These are phyloP conservation scores for Fraxinus albicans DNA, from an alignment of 305 asterid genomes.

Conservation along the genomic window DNA sequence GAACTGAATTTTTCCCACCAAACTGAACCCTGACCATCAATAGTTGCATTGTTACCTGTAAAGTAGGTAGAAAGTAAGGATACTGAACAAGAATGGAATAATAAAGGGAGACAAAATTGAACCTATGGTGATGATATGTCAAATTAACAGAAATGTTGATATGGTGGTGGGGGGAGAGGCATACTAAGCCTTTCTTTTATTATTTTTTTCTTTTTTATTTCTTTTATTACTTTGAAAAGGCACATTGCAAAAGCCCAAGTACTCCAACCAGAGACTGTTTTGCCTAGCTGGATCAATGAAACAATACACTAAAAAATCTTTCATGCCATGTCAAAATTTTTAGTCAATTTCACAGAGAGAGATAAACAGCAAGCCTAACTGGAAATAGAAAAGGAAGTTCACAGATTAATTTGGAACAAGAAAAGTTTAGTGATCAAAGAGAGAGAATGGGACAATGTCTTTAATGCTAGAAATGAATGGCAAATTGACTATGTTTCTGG, in stretches of 20 bases:
- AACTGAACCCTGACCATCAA: constrained; percentile 89
- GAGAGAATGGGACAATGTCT: background rate
- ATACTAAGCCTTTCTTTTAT: background rate
- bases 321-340: background rate
- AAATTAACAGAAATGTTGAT: background rate
- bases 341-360: background rate
- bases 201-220: background rate
- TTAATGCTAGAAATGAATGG: background rate
- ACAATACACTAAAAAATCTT: background rate
- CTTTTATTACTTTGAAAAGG: background rate
- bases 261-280: background rate
- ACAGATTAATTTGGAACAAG: background rate
- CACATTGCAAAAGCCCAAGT: background rate
- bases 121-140: background rate
- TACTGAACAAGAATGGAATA: background rate
- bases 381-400: background rate
- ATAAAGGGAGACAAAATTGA: background rate
- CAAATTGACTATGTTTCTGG: background rate
- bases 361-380: background rate
- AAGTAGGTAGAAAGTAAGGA: constrained; percentile 16
- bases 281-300: background rate
- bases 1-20: constrained; percentile 80
- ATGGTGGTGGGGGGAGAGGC: background rate
- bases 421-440: background rate
- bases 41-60: constrained; percentile 91